These are phyloP conservation scores for Ustilago bromivora DNA, from an alignment of 1,284 basidiomycete species.

Conservation along the genomic window DNA sequence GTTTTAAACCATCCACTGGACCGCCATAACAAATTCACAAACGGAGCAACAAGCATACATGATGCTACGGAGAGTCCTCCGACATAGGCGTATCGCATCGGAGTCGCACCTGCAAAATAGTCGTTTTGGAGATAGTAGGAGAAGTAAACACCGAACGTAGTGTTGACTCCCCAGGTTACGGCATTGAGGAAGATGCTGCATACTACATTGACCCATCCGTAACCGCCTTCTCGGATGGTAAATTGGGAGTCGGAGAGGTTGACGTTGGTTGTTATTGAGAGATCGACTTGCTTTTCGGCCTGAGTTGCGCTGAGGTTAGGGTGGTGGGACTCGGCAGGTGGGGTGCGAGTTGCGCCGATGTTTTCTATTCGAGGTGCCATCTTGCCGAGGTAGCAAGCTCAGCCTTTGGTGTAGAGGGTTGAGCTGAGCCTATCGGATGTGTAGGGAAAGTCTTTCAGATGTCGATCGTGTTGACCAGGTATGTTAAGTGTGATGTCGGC, in stretches of 20 bases:
- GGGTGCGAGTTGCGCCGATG: not conserved
- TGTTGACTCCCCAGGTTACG: slow-evolving; percentile 70
- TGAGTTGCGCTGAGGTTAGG: not conserved
- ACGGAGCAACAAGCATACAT: slow-evolving; percentile 69
- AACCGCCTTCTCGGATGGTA: slow-evolving; percentile 70
- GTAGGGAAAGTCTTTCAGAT: too few species aligned
- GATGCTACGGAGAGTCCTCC: slow-evolving; percentile 70
- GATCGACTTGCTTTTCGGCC: slow-evolving; percentile 11
- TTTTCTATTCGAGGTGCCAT: not conserved
- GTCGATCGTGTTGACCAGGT: not conserved
- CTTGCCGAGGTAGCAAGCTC: not conserved
- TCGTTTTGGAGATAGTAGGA: slow-evolving; percentile 71
- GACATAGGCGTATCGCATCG: slow-evolving; percentile 71
- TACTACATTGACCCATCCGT: slow-evolving; percentile 71
- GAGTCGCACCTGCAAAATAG: slow-evolving; percentile 70
- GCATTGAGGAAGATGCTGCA: slow-evolving; percentile 69
- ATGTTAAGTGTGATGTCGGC: not conserved
- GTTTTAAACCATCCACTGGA: slow-evolving; percentile 65
- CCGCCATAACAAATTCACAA: slow-evolving; percentile 69
- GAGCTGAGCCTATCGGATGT: too few species aligned
- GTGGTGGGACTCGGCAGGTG: not conserved
- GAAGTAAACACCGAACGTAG: slow-evolving; percentile 72
- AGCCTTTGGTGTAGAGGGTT: too few species aligned
- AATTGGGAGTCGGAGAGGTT: slow-evolving; percentile 39
- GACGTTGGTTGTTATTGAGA: slow-evolving; percentile 38